phyloP scores from a whole-genome alignment of 257 asterid genomes.

The Solanum gracilifrons region DNA sequence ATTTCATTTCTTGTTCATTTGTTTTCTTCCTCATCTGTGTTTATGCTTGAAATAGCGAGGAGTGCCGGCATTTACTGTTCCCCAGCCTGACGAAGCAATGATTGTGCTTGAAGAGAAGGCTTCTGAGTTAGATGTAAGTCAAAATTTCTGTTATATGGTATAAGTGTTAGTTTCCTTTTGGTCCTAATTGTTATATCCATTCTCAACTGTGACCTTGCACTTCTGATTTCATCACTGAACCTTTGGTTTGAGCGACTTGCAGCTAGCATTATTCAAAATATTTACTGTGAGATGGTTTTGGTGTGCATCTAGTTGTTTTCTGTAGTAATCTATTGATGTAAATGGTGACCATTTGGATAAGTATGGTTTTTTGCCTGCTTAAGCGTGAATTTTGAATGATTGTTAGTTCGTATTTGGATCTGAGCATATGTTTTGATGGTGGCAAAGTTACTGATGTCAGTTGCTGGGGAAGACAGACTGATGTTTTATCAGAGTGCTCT shows the following conservation, averaged over 20 bases:
- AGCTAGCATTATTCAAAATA: neutral
- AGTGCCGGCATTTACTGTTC: constrained; percentile 37
- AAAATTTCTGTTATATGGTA: neutral
- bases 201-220: neutral
- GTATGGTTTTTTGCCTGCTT: neutral
- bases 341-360: neutral
- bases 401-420: neutral
- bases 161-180: neutral
- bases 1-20: neutral
- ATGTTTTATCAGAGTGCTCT: neutral
- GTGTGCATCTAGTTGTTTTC: neutral
- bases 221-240: neutral
- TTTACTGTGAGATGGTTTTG: neutral
- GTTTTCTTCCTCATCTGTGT: neutral
- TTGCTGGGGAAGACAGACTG: neutral
- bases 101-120: constrained; percentile 33
- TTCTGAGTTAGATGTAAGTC: constrained; percentile 27
- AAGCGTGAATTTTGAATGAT: neutral
- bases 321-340: neutral
- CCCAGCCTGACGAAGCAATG: constrained; percentile 49
- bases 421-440: neutral
- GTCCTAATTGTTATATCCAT: neutral
- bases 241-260: neutral
- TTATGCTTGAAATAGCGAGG: constrained; percentile 19
- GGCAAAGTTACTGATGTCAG: neutral